Base-by-base conservation (phyloP, 202 grass and related monocot species). In the Digitaria exilis region DNA sequence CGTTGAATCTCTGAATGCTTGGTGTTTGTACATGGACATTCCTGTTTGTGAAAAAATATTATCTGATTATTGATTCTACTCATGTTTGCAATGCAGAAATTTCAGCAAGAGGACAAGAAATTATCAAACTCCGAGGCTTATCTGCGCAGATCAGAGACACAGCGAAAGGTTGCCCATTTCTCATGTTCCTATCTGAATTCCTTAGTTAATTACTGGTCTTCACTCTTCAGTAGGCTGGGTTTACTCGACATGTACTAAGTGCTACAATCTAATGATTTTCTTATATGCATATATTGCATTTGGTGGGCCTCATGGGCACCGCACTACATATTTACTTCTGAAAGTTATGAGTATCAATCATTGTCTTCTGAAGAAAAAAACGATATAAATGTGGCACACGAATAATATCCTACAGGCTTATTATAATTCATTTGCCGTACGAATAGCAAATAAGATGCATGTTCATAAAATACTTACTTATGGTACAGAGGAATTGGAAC, bases 61-160 rank as follows among this genome's bases (percentile, higher is more conserved):
- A 73, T 69, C 25, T 69, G 19, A 45, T 76, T 49, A 28, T 77
- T 80, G 18, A 76, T 69, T 73, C 24, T 77, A 59, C 54, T 54
- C 21, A 17, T 86, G 43, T 66, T 74, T 85, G 13, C 29, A 41
- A 88, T 90, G 49, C 91, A 99, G 93, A 99, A 96, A 96, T 99
- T 96, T 87, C 88, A 90, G 82, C 89, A 96, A 84, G 96, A 99
- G 78, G 55, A 99, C 76, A 87, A 89, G 82, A 85, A 89, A 35
- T 67, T 99, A 35, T 92, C 96, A 41, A 88, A 69, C 79, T 87
- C 93, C 3, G 91, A 99, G 65, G 93, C 96, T 67, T 96, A 77
- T 83, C 87, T 99, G 79, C 93, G 96, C 71, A 96, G 96, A 89
- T 94, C 87, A 86, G 91, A 99, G 78, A 90, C 89, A 57, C 87